Evolutionary conservation across 2,329 filamentous ascomycete genomes (phyloP).

Genomic region (Nannizziopsis barbatae): DNA sequence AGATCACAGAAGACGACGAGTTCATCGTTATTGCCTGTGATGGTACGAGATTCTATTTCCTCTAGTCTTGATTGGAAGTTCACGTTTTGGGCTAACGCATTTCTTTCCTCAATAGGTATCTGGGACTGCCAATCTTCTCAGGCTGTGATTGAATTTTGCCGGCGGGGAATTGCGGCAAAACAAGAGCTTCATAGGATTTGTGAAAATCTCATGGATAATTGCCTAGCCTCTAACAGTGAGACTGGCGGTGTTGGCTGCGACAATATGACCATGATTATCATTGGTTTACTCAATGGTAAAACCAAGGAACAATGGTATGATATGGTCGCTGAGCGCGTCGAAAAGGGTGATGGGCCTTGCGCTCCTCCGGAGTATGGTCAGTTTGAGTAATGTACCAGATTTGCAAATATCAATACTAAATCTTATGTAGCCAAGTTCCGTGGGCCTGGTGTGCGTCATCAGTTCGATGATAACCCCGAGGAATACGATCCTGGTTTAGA

Average conservation of each 20-base stretch:
- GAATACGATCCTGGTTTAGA: conserved; percentile 44
- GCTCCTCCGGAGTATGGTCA: conserved; percentile 99
- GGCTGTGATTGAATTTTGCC: conserved; percentile 91
- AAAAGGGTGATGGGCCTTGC: conserved; percentile 93
- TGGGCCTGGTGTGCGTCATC: conserved; percentile 69
- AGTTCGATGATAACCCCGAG: conserved; percentile 64
- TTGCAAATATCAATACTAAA: conserved; percentile 1
- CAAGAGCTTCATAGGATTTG: conserved; percentile 91
- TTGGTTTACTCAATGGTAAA: conserved; percentile 82
- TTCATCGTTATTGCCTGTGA: conserved; percentile 90
- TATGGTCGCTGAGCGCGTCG: conserved; percentile 83
- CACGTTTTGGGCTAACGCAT: conserved; percentile 3
- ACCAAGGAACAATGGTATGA: conserved; percentile 98
- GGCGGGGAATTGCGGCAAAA: conserved; percentile 90
- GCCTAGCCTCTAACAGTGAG: conserved; percentile 92
- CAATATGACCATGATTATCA: conserved; percentile 96
- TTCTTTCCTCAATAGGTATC: conserved; percentile 56
- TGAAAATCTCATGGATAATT: conserved; percentile 99
- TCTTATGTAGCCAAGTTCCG: conserved; percentile 64
- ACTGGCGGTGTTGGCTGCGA: conserved; percentile 96
- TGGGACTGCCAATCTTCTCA: conserved; percentile 99
- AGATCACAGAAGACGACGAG: conserved; percentile 85
- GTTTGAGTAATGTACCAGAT: conserved; percentile 29
- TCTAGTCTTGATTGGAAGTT: conserved; percentile 13
- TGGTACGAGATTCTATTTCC: conserved; percentile 45